Evolutionary conservation across 139 green algal species (phyloP), one percentile per base, ranked within the genome.

Genomic region (Monoraphidium neglectum): DNA sequence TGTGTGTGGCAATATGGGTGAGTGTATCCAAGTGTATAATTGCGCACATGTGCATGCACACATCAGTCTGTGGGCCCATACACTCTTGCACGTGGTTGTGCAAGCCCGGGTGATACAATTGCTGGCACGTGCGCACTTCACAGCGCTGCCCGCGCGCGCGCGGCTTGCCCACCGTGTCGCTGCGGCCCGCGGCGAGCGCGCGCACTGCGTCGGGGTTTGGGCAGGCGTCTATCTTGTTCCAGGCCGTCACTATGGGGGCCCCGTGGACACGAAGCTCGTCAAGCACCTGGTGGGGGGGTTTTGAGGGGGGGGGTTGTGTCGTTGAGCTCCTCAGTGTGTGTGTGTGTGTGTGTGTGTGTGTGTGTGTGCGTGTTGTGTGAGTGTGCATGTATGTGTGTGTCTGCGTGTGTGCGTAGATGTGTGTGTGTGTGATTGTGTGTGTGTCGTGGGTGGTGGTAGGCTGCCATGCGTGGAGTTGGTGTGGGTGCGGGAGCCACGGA

Each of bases 221-320:
- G 40, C 78, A 86, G 0, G 78, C 76, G 68, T 98, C 95, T 12
- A 94, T 79, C 89, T 98, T 98, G 89, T 98, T 98, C 95, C 95
- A 98, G 26, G 97, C 93, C 0, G 88, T 95, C 3, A 98, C 33
- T 8, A 92, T 56, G 3, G 95, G 93, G 2, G 95, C 82, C 46
- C 87, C 51, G 10, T 72, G 61, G 2, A 93, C 84, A 2, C 77
- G 86, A 28, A 97, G 71, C 47, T 97, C 90, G 23, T 88, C 77
- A 5, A 98, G 77, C 74, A 97, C 90, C 63, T 91, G 83, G 24
- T 78, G 59, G 36, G 4, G 38, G 73, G 47, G 35, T n/a, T n/a
- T n/a, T n/a, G n/a, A n/a, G n/a, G n/a, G n/a, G n/a, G n/a, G 28
- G 40, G 15, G 6, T 4, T 68, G 8, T 53, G 28, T 61, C 63